Base-by-base conservation (phyloP, 306 rosid species). In the Aeschynomene evenia region DNA sequence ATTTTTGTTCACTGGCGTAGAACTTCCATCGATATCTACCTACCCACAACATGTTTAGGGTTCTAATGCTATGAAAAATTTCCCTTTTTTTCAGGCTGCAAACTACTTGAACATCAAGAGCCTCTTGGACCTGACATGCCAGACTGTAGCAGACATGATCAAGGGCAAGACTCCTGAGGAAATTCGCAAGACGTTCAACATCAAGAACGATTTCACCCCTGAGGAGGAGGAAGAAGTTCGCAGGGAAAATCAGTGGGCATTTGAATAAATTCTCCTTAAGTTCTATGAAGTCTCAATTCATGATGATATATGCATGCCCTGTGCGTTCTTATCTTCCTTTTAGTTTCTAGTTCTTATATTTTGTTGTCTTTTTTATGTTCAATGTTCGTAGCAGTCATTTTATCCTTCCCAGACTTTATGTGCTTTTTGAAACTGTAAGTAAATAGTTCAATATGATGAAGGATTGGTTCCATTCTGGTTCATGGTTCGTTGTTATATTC, bases 171-270 rank as follows among this genome's bases (percentile, higher is more conserved):
- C 87, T 0, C 90, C 92, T 0, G 92, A 89, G 75, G 90, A 84
- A 63, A 84, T 89, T 33, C 77, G 90, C 24, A 83, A 75, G 83
- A 86, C 83, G 6, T 89, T 89, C 29, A 85, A 75, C 60, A 89
- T 89, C 63, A 85, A 81, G 82, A 85, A 89, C 50, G 96, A 86
- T 59, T 87, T 86, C 61, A 85, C 84, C 11, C 70, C 83, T 0
- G 89, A 83, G 78, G 96, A 89, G 66, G 92, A 87, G 73, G 89
- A 87, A 56, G 88, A 89, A 71, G 84, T 85, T 57, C 87, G 92
- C 40, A 60, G 85, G 59, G 96, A 84, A 80, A 89, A 86, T 57
- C 92, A 86, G 52, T 89, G 92, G 96, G 88, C 90, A 2, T 86
- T 86, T 37, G 92, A 66, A 19, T 66, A 21, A 66, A n/a, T n/a